Evolutionary conservation across 495 filamentous ascomycete genomes (phyloP).

Genomic region (Pyronema domesticum): DNA sequence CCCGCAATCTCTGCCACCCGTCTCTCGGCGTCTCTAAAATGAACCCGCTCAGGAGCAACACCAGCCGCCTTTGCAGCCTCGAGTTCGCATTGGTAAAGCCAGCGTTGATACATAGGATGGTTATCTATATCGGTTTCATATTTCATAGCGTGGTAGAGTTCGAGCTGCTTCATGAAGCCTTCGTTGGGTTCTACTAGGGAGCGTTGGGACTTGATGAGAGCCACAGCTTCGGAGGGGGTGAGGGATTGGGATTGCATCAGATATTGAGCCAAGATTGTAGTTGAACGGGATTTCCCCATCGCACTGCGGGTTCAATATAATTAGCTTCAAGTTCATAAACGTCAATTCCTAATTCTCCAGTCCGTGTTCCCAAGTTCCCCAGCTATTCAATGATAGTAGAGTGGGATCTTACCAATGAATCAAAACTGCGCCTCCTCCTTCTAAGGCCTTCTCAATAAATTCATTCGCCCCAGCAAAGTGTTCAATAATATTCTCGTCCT

Average conservation of each 20-base stretch:
- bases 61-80: conserved; percentile 52
- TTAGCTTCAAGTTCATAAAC: not conserved
- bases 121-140: conserved; percentile 38
- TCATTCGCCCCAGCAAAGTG: conserved; percentile 56
- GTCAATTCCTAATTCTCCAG: too few species aligned
- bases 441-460: conserved; percentile 66
- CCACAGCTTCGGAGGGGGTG: conserved; percentile 41
- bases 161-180: conserved; percentile 74
- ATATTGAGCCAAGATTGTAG: conserved; percentile 68
- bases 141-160: conserved; percentile 69
- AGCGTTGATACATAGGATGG: conserved; percentile 64
- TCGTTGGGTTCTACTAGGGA: conserved; percentile 67
- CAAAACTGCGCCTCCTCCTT: conserved; percentile 45
- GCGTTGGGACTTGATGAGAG: conserved; percentile 43
- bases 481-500: conserved; percentile 68
- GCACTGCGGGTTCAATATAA: conserved; percentile 40
- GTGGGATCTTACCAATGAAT: conserved; percentile 49
- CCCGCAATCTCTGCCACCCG: conserved; percentile 14
- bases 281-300: conserved; percentile 89
- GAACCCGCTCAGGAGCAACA: conserved; percentile 53
- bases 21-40: conserved; percentile 62
- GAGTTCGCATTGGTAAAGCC: conserved; percentile 67
- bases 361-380: not conserved
- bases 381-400: not conserved
- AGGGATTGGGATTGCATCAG: conserved; percentile 46